A percentile compares a stretch with the other conserved stretches of the same genome.
phyloP scores from a whole-genome alignment of 192 early-diverging fungal genomes.

The Podila horticola region DNA sequence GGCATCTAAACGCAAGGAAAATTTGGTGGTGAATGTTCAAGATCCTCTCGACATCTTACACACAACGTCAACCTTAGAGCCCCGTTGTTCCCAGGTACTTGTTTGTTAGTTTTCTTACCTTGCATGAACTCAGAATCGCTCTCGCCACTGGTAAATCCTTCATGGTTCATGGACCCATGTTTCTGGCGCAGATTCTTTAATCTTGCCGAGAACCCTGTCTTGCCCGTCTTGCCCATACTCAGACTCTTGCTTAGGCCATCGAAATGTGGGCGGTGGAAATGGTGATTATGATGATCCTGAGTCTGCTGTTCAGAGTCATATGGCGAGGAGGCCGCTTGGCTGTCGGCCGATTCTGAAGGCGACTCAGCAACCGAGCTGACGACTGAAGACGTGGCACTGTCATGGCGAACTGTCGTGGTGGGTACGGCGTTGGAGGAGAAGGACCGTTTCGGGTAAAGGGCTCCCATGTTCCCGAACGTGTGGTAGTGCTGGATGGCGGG shows the following conservation, averaged over 20 bases:
- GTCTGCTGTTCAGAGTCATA: too few relatives aligned
- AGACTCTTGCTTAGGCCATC: slow-evolving; percentile 2
- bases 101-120: too few relatives aligned
- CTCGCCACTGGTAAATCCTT: slow-evolving; percentile 14
- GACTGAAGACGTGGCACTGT: neutral
- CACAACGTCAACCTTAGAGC: neutral
- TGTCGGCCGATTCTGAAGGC: too few relatives aligned
- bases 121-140: slow-evolving; percentile 13
- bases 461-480: slow-evolving; percentile 16
- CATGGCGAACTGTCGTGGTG: too few relatives aligned
- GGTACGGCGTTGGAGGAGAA: slow-evolving; percentile 1
- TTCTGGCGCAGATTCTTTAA: slow-evolving; percentile 12
- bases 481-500: slow-evolving; percentile 5
- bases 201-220: slow-evolving; percentile 11
- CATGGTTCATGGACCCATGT: neutral
- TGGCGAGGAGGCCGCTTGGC: too few relatives aligned
- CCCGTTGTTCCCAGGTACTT: neutral
- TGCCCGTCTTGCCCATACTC: slow-evolving; percentile 19
- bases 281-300: neutral
- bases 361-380: neutral
- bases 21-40: too few relatives aligned
- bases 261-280: neutral
- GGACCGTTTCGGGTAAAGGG: slow-evolving; percentile 3
- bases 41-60: neutral
- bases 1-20: neutral